Evolutionary conservation across 2,329 filamentous ascomycete genomes (phyloP), one percentile per base, ranked within the genome.

Genomic region (Pseudocercospora vitis): DNA sequence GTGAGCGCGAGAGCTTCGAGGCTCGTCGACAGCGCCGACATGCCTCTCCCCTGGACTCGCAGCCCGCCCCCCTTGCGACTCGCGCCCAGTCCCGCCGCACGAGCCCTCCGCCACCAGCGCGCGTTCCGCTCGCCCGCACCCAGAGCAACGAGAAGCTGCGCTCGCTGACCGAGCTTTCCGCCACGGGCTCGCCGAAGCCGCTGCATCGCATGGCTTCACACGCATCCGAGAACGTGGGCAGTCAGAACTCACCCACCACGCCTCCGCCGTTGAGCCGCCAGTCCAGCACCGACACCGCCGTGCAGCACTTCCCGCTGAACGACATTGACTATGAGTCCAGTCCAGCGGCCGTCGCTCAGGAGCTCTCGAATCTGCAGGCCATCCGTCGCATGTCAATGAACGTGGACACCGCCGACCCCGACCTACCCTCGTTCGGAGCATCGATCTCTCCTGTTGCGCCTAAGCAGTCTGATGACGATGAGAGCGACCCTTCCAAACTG

Each of bases 311-410:
- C 50, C 85, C 87, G 47, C 81, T 92, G 59, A 92, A 91, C 65
- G 84, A 92, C 63, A 81, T 95, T 59, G 89, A 91, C 67, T 94
- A 94, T 70, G 92, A 96, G 70, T 91, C 91, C 59, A 87, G 92
- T 66, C 87, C 91, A 0, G 91, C 86, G 55, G 90, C 91, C 57
- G 89, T 96, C 55, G 90, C 90, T 21, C 89, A 95, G 73, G 91
- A 96, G 74, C 76, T 96, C 64, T 95, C 87, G 76, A 96, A 96
- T 67, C 75, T 96, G 56, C 91, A 95, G 71, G 91, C 91, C 2
- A 81, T 96, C 58, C 83, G 91, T 63, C 84, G 91, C 60, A 89
- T 96, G 85, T 96, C 91, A 16, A 96, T 96, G 91, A 91, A 95
- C 69, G 89, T 95, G 5, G 81, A 83, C 60, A 79, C 77, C 4